Percentiles rank a stretch among this genome's conserved stretches.
phyloP scores from a whole-genome alignment of 2,329 filamentous ascomycete genomes.

The Hypoxylon sp. region DNA sequence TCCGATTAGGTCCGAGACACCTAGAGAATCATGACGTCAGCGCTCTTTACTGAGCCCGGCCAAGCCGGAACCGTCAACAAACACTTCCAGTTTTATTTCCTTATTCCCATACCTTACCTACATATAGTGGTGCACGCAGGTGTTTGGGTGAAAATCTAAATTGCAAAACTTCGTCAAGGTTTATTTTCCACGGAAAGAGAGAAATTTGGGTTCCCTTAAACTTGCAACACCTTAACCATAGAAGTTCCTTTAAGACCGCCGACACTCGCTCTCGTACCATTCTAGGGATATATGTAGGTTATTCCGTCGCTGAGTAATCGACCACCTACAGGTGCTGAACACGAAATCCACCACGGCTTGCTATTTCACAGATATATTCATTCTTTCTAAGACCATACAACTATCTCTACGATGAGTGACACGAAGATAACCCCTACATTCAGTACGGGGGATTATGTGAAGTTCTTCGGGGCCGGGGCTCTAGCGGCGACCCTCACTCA shows the following conservation, averaged over 20 bases:
- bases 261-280: not conserved
- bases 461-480: conserved; percentile 68
- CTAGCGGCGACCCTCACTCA: conserved; percentile 67
- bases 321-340: conserved; percentile 4
- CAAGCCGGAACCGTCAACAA: conserved; percentile 23
- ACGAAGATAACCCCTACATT: conserved; percentile 58
- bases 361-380: not conserved
- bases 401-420: conserved; percentile 41
- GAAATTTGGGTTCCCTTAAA: not conserved
- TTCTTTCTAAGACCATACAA: not conserved
- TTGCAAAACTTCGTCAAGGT: not conserved
- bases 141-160: not conserved
- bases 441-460: conserved; percentile 62
- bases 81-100: not conserved
- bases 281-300: not conserved
- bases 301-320: conserved; percentile 46
- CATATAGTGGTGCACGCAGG: not conserved
- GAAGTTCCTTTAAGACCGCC: not conserved
- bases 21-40: conserved; percentile 36
- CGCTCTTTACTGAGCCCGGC: conserved; percentile 14
- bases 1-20: conserved; percentile 13
- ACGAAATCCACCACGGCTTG: not conserved
- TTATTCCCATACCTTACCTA: not conserved
- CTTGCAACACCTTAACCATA: not conserved
- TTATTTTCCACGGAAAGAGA: not conserved